Evolutionary conservation across 768 basidiomycete genomes (phyloP).

Genomic region (Dendrothele bispora): DNA sequence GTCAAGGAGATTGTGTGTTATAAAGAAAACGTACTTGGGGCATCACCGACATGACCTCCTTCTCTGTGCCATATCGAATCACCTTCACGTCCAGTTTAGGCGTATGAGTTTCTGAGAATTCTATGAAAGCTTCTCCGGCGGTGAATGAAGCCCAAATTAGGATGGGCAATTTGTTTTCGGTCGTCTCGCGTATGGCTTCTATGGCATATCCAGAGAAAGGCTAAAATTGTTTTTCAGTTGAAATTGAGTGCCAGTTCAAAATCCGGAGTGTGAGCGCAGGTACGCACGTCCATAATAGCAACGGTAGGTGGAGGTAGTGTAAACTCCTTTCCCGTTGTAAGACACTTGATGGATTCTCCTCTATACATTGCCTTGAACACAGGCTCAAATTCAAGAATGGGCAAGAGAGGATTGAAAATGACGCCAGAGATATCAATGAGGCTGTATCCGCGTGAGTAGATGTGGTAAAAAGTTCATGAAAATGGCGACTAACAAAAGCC

Average conservation of each 20-base stretch:
- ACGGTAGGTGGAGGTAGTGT: slow-evolving; percentile 1
- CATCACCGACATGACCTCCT: not conserved
- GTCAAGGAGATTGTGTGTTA: no score
- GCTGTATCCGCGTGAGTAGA: no score
- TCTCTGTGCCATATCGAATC: not conserved
- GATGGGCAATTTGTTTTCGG: not conserved
- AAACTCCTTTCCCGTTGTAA: not conserved
- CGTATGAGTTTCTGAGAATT: not conserved
- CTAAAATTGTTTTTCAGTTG: not conserved
- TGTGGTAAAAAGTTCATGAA: no score
- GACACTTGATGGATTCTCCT: not conserved
- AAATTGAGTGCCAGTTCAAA: not conserved
- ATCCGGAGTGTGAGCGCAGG: not conserved
- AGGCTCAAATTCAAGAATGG: slow-evolving; percentile 1
- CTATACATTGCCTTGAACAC: not conserved
- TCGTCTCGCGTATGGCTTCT: not conserved
- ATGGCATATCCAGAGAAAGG: slow-evolving; percentile 2
- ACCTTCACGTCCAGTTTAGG: not conserved
- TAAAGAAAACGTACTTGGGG: not conserved
- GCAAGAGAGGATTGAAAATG: not conserved
- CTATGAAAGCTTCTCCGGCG: not conserved
- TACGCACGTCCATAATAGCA: slow-evolving; percentile 1
- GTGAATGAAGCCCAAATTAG: not conserved
- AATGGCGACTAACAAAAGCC: no score
- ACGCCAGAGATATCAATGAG: slow-evolving; percentile 2